Conservation (phyloP, 108 stramenopile genomes). For the Nannochloropsis salina region DNA sequence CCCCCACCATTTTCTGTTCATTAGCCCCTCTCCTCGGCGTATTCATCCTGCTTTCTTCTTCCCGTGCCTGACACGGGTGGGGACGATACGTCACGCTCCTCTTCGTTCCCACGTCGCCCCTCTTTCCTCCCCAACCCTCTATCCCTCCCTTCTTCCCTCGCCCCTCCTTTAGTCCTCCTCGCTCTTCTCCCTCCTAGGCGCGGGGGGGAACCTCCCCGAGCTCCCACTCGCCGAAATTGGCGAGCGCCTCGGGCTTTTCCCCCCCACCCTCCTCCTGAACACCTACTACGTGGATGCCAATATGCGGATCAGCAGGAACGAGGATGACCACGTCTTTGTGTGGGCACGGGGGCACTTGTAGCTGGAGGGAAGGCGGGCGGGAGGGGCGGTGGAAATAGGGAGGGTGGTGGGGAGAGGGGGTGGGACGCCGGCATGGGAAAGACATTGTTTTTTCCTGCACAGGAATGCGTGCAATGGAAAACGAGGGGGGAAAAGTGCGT, state of each 20-base stretch:
- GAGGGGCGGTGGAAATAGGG: too few relatives aligned
- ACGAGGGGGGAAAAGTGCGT: too few relatives aligned
- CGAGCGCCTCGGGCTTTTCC: neutral
- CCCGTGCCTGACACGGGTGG: too few relatives aligned
- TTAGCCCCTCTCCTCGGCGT: too few relatives aligned
- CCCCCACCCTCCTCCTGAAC: neutral
- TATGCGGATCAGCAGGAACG: neutral
- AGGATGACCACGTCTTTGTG: constrained; percentile 17
- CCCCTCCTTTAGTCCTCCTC: neutral
- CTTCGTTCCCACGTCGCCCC: too few relatives aligned
- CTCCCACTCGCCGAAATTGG: neutral
- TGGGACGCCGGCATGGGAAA: too few relatives aligned
- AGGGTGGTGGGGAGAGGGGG: too few relatives aligned
- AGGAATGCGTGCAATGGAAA: too few relatives aligned
- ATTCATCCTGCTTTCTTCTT: neutral
- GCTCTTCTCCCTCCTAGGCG: neutral
- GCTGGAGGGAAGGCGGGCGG: neutral
- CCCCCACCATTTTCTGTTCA: too few relatives aligned
- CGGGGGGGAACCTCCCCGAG: neutral
- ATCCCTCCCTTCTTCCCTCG: neutral
- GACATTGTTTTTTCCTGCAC: too few relatives aligned
- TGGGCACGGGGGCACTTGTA: constrained; percentile 13
- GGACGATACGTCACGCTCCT: too few relatives aligned
- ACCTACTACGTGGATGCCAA: neutral
- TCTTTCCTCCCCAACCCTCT: neutral